phyloP scores from a whole-genome alignment of 331 rosid species.

The Prunus yedoensis region DNA sequence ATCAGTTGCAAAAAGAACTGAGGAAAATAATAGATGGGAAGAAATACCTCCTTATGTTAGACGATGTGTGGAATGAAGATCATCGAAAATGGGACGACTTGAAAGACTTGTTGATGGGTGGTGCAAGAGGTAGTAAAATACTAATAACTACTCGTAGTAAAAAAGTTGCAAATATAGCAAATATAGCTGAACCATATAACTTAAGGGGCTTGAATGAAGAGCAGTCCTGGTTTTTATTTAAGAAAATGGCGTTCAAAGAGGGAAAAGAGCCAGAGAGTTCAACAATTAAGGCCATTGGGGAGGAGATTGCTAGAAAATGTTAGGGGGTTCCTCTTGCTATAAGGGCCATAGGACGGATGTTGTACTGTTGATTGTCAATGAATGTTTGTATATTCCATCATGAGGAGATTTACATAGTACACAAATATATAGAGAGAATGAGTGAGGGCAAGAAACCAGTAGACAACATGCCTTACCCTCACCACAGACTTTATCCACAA shows the following conservation, averaged over 20 bases:
- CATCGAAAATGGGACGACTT: neutral
- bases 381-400: too few relatives aligned
- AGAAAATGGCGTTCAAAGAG: neutral
- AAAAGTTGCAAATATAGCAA: neutral
- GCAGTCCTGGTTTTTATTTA: constrained; percentile 9
- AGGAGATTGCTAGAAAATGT: constrained; percentile 3
- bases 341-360: too few relatives aligned
- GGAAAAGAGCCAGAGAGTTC: neutral
- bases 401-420: too few relatives aligned
- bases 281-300: neutral
- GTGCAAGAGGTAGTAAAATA: constrained; percentile 22
- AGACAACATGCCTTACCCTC: too few relatives aligned
- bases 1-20: neutral
- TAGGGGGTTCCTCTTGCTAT: neutral
- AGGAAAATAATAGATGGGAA: neutral
- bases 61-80: constrained; percentile 16
- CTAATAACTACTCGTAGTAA: constrained; percentile 14
- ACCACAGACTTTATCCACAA: too few relatives aligned
- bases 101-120: neutral
- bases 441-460: too few relatives aligned
- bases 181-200: too few relatives aligned
- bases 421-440: too few relatives aligned
- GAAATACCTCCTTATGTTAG: constrained; percentile 22
- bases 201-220: neutral
- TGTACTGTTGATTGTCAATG: too few relatives aligned